These are phyloP conservation scores for Aspergillus heteromorphus DNA, from an alignment of 495 filamentous ascomycete genomes.

Conservation along the genomic window DNA sequence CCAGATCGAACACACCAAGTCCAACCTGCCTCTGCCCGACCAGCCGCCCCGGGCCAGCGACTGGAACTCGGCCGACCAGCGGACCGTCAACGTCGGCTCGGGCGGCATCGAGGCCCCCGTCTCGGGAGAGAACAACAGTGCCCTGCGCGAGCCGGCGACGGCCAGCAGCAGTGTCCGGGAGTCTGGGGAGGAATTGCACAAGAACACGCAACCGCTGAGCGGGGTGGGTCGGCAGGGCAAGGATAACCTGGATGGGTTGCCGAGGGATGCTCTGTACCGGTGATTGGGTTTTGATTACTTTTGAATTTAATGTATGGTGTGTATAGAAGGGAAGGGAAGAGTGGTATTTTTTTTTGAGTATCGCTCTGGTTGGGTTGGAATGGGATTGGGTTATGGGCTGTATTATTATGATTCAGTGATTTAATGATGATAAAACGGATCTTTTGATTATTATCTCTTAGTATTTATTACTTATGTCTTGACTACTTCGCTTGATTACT, in stretches of 20 bases:
- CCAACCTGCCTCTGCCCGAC: conserved; percentile 75
- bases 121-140: conserved; percentile 48
- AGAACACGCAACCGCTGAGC: conserved; percentile 33
- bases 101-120: conserved; percentile 50
- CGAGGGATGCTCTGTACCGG: conserved; percentile 45
- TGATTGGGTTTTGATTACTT: conserved; percentile 7
- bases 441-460: neutral
- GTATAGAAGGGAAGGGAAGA: no score
- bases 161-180: conserved; percentile 53
- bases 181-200: conserved; percentile 36
- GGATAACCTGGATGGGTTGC: conserved; percentile 44
- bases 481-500: no score
- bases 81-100: conserved; percentile 62
- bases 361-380: no score
- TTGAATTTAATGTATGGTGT: no score
- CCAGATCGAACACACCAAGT: conserved; percentile 57
- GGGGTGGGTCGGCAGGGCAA: conserved; percentile 51
- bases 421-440: neutral
- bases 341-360: neutral
- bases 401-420: conserved; percentile 6
- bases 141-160: conserved; percentile 59
- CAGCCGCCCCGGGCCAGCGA: conserved; percentile 68
- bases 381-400: no score
- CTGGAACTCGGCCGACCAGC: conserved; percentile 65
- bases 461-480: no score